Evolutionary conservation across 495 filamentous ascomycete genomes (phyloP), one percentile per base, ranked within the genome.

Genomic region (Barbatosphaeria neglecta): DNA sequence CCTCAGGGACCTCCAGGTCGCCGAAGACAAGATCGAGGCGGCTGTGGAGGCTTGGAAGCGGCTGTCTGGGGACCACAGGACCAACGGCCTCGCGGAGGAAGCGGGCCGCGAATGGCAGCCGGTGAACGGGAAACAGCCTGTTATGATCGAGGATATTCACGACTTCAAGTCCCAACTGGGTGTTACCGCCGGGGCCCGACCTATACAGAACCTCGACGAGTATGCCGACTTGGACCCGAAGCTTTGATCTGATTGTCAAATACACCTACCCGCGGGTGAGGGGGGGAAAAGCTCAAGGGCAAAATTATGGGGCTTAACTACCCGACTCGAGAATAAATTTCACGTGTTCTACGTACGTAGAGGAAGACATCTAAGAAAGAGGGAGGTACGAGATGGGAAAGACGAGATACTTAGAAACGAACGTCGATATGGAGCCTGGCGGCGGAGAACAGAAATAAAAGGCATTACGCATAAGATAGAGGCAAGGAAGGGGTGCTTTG

Each of bases 181-280:
- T 48, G 74, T 84, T 39, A 89, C 78, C 50, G 67, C 73, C 22
- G 89, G 84, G 0, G 78, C 87, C 1, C 73, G 70, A 44, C 76
- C 89, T 1, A 73, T 86, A n/a, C 77, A 68, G 45, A 79, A 87
- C 56, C 66, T 96, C 41, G 83, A 68, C 50, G 86, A 87, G 47
- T 95, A 84, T 57, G 86, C 90, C 63, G 89, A 95, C 49, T 65
- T 80, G 51, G 83, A 82, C 43, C 64, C 84, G 11, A 92, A 92
- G 67, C 75, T 92, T 41, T 87, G 62, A 22, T 6, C 9, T 4
- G 5, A 10, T 10, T 25, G 22, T 16, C n/a, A n/a, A n/a, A n/a
- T n/a, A n/a, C n/a, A n/a, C n/a, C n/a, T n/a, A n/a, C n/a, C n/a
- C n/a, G n/a, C n/a, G n/a, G n/a, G n/a, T n/a, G n/a, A n/a, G n/a